Percentiles rank a stretch among this genome's conserved stretches.
phyloP scores from a whole-genome alignment of 768 basidiomycete genomes.

The Mycena rebaudengoi region DNA sequence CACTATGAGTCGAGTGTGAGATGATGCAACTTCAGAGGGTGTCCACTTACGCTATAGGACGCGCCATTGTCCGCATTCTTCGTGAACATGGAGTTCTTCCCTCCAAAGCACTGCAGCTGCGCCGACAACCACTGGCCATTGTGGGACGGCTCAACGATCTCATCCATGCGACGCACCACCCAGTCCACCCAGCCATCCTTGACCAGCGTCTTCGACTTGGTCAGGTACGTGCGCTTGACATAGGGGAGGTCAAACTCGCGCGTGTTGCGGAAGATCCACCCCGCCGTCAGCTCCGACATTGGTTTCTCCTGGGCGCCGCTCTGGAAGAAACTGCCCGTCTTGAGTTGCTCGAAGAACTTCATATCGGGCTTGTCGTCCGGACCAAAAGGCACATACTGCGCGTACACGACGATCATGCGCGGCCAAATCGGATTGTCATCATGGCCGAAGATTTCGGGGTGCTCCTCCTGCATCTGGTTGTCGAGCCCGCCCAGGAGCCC shows the following conservation, averaged over 20 bases:
- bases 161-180: conserved; percentile 16
- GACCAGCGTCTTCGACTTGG: conserved; percentile 17
- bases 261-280: conserved; percentile 25
- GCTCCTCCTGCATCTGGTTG: conserved; percentile 18
- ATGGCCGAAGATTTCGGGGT: conserved; percentile 15
- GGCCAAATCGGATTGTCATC: conserved; percentile 10
- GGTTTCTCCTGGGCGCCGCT: conserved; percentile 15
- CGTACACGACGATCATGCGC: conserved; percentile 20
- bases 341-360: conserved; percentile 12
- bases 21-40: neutral
- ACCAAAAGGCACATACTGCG: conserved; percentile 18
- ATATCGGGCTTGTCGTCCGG: conserved; percentile 20
- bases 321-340: conserved; percentile 13
- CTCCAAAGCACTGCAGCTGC: conserved; percentile 21
- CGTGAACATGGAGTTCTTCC: conserved; percentile 22
- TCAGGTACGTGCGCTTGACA: conserved; percentile 22
- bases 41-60: conserved; percentile 16
- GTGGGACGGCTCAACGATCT: conserved; percentile 7
- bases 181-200: conserved; percentile 24
- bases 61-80: conserved; percentile 12
- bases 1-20: neutral
- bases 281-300: conserved; percentile 17
- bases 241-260: conserved; percentile 21
- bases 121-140: conserved; percentile 22
- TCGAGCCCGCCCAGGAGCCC: conserved; percentile 16